These are phyloP conservation scores for Podaxis carcinomalis DNA, from an alignment of 768 basidiomycete genomes.

Conservation along the genomic window DNA sequence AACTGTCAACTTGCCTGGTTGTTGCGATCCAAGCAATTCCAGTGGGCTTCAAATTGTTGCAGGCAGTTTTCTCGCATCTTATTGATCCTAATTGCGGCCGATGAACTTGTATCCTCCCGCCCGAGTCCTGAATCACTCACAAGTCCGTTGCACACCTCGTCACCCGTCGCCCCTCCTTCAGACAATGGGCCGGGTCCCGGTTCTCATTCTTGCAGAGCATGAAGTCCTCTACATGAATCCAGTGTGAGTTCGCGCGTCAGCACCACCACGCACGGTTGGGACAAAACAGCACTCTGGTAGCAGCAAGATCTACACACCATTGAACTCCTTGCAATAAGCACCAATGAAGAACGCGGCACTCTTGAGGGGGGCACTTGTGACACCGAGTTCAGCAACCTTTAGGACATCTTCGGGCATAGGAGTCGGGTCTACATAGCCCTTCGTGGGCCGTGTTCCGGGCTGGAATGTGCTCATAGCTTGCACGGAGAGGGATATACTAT, in stretches of 20 bases:
- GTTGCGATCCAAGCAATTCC: constrained; percentile 89
- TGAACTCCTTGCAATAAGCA: constrained; percentile 92
- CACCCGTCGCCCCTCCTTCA: constrained; percentile 93
- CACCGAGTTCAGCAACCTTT: constrained; percentile 83
- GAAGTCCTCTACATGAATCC: constrained; percentile 29
- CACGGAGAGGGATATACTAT: constrained; percentile 1
- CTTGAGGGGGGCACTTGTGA: constrained; percentile 90
- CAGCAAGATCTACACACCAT: constrained; percentile 55
- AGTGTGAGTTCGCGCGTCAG: neutral
- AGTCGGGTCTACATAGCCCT: constrained; percentile 59
- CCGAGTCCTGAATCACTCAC: constrained; percentile 43
- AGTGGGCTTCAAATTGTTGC: constrained; percentile 84
- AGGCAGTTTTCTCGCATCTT: constrained; percentile 94
- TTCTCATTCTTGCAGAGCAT: constrained; percentile 98
- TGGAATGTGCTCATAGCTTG: constrained; percentile 51
- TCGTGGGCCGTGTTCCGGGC: constrained; percentile 40
- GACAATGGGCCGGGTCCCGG: constrained; percentile 85
- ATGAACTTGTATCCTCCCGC: neutral
- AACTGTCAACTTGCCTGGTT: constrained; percentile 74
- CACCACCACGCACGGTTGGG: neutral
- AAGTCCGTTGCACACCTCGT: constrained; percentile 93
- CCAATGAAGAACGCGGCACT: constrained; percentile 97
- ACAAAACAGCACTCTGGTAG: neutral
- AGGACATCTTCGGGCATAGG: constrained; percentile 64
- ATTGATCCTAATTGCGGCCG: constrained; percentile 54